phyloP scores from a whole-genome alignment of 345 rosid species.

The Arabidopsis thaliana region DNA sequence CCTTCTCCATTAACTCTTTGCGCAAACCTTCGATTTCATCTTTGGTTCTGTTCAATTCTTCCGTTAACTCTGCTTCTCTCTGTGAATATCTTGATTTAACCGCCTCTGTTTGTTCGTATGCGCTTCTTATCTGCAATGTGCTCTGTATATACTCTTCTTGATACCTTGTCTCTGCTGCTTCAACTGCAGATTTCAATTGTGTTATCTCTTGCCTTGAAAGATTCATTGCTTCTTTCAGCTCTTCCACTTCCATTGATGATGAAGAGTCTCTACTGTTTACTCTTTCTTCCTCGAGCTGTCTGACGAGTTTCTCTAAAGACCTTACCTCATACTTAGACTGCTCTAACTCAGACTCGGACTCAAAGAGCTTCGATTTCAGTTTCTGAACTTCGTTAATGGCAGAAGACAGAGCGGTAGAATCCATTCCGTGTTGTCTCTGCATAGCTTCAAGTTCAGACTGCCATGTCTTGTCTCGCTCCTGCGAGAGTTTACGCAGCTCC shows the following conservation, averaged over 20 bases:
- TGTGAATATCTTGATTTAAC: constrained; percentile 54
- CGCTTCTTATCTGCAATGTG: constrained; percentile 81
- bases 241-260: constrained; percentile 41
- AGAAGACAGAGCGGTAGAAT: constrained; percentile 72
- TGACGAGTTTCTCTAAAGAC: constrained; percentile 67
- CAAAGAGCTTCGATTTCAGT: constrained; percentile 78
- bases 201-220: constrained; percentile 55
- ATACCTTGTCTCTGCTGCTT: constrained; percentile 74
- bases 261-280: constrained; percentile 42
- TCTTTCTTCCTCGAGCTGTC: constrained; percentile 54
- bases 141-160: constrained; percentile 88
- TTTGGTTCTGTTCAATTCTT: constrained; percentile 57
- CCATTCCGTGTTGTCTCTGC: constrained; percentile 80
- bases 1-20: constrained; percentile 17
- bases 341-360: constrained; percentile 81
- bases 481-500: constrained; percentile 82
- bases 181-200: constrained; percentile 67
- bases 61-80: constrained; percentile 61
- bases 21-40: constrained; percentile 57
- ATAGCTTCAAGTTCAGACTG: constrained; percentile 91
- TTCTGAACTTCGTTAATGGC: constrained; percentile 85
- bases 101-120: constrained; percentile 69
- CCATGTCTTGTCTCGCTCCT: constrained; percentile 88
- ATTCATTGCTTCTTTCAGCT: constrained; percentile 49
- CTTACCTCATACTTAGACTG: constrained; percentile 56